Evolutionary conservation across 1,284 basidiomycete genomes (phyloP), one percentile per base, ranked within the genome.

Genomic region (Earliella scabrosa): DNA sequence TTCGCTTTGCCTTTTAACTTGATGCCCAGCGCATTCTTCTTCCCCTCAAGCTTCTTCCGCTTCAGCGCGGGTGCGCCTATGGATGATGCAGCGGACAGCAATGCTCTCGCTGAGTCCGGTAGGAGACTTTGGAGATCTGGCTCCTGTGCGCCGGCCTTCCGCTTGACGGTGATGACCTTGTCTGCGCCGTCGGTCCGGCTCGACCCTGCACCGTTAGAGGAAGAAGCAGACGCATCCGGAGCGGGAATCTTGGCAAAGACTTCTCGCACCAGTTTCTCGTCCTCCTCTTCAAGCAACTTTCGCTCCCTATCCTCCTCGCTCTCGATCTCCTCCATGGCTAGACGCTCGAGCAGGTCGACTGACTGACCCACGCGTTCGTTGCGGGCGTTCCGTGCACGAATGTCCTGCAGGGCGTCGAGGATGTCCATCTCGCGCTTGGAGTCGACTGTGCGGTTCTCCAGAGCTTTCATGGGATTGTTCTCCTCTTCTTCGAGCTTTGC

Each of bases 391-490:
- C 93, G 82, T 7, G 92, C 92, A 60, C 95, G 83, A 61, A 99
- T 93, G 68, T 98, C 97, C 68, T 98, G 95, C 54, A 99, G 77
- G 23, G 95, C 94, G 73, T 99, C 97, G 64, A 98, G 82, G 54
- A 97, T 91, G 68, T 99, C 97, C 97, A 99, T 99, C 77, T 99
- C 97, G 54, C 96, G 83, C 73, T 97, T 94, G 32, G 92, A 93
- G 73, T 97, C 93, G 47, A 89, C 80, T 45, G 94, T 96, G 50
- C 92, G 86, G 69, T 93, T 92, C 80, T 99, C 97, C 27, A 99
- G 81, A 27, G 87, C 92, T 67, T 95, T 95, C 97, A 99, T 99
- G 4, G 96, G 95, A 69, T 99, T 97, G 67, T 92, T 93, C 72
- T 93, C 92, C 67, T 93, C 90, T 67, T 90, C 92, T 67, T 93